Conservation (phyloP, 805 yeast species). For the Starmerella powellii region DNA sequence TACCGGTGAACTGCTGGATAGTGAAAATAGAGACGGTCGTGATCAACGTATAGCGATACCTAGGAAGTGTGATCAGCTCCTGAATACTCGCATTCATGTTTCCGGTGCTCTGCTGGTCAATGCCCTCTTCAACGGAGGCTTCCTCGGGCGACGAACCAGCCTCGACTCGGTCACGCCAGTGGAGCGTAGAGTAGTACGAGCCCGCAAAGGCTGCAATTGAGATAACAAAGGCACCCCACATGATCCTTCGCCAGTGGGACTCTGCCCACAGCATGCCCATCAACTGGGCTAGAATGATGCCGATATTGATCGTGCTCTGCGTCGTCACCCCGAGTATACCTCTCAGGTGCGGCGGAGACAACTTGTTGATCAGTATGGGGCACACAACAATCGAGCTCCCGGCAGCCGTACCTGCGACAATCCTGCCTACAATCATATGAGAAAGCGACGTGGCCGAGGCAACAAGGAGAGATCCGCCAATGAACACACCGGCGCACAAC, state of each 20-base stretch:
- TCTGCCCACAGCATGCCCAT: slow-evolving; percentile 60
- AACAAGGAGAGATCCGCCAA: slow-evolving; percentile 52
- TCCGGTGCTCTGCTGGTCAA: too few relatives aligned
- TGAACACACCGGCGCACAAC: slow-evolving; percentile 38
- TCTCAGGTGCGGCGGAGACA: slow-evolving; percentile 53
- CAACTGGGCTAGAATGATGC: slow-evolving; percentile 69
- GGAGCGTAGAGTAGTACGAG: neutral
- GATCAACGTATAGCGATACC: slow-evolving; percentile 45
- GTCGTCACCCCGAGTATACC: slow-evolving; percentile 84
- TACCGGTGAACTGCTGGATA: slow-evolving; percentile 87
- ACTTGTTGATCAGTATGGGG: slow-evolving; percentile 69
- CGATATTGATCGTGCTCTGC: slow-evolving; percentile 75
- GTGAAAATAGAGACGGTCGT: slow-evolving; percentile 62
- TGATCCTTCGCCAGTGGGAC: slow-evolving; percentile 58
- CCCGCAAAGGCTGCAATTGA: slow-evolving; percentile 13
- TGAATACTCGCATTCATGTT: slow-evolving; percentile 16
- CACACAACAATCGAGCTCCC: slow-evolving; percentile 79
- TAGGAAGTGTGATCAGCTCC: slow-evolving; percentile 40
- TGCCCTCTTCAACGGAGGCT: too few relatives aligned
- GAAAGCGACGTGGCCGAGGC: slow-evolving; percentile 37
- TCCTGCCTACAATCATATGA: slow-evolving; percentile 51
- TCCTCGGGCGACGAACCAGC: too few relatives aligned
- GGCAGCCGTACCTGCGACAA: slow-evolving; percentile 72
- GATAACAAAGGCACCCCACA: slow-evolving; percentile 42
- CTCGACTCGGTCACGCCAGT: neutral